phyloP scores from a whole-genome alignment of 441 rosid species.

The Bocquillonia castaneifolia region DNA sequence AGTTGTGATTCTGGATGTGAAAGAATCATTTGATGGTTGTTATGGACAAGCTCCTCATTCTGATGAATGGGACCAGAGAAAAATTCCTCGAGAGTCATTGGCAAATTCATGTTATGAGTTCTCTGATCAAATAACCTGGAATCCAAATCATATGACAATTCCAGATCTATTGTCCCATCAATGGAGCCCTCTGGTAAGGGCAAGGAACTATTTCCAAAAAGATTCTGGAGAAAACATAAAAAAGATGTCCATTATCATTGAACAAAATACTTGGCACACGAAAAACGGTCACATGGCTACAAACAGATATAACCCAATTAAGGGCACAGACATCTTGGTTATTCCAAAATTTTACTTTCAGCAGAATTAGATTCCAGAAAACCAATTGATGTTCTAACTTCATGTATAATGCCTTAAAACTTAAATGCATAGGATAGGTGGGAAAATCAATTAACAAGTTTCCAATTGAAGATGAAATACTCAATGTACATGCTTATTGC shows the following conservation, averaged over 20 bases:
- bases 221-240: slow-evolving; percentile 35
- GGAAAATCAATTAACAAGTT: background rate
- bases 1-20: slow-evolving; percentile 32
- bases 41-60: slow-evolving; percentile 35
- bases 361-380: too few species aligned
- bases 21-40: slow-evolving; percentile 32
- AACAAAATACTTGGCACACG: too few species aligned
- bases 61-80: slow-evolving; percentile 37
- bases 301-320: too few species aligned
- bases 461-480: background rate
- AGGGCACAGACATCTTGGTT: background rate
- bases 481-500: background rate
- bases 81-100: slow-evolving; percentile 33
- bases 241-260: slow-evolving; percentile 27
- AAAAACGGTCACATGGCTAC: too few species aligned
- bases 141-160: slow-evolving; percentile 40
- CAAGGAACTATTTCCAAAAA: slow-evolving; percentile 32
- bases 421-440: background rate
- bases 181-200: slow-evolving; percentile 33
- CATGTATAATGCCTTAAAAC: too few species aligned
- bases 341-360: too few species aligned
- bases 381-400: too few species aligned
- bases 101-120: slow-evolving; percentile 26
- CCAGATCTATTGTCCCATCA: slow-evolving; percentile 41
- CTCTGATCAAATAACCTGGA: slow-evolving; percentile 44